Evolutionary conservation across 192 early-diverging fungal genomes (phyloP).

Genomic region (Diversispora epigaea): DNA sequence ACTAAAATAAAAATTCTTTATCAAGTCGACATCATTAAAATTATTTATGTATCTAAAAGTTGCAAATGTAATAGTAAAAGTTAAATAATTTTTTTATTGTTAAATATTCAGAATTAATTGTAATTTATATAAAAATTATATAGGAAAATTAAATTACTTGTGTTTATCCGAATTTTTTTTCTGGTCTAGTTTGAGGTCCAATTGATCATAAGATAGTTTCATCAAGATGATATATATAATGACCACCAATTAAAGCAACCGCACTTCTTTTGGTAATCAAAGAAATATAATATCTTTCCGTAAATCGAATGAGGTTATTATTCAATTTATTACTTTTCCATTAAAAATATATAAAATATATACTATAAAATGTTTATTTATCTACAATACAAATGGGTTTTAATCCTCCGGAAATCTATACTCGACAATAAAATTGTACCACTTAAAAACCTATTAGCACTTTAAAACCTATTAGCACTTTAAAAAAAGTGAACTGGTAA

Average conservation of each 20-base stretch:
- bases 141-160: constrained; percentile 41
- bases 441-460: too few relatives aligned
- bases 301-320: constrained; percentile 62
- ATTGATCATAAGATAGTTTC: constrained; percentile 79
- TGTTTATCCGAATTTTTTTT: constrained; percentile 75
- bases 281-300: constrained; percentile 90
- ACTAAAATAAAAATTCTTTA: constrained; percentile 96
- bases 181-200: constrained; percentile 58
- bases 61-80: neutral
- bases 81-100: neutral
- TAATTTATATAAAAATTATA: too few relatives aligned
- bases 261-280: constrained; percentile 78
- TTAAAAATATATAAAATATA: neutral
- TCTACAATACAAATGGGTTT: constrained; percentile 76
- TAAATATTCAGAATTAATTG: neutral
- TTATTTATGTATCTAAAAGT: constrained; percentile 64
- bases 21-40: constrained; percentile 90
- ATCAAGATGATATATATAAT: constrained; percentile 95
- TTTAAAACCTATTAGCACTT: too few relatives aligned
- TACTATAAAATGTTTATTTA: constrained; percentile 11
- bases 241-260: constrained; percentile 91
- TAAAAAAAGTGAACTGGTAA: too few relatives aligned
- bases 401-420: constrained; percentile 78
- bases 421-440: too few relatives aligned
- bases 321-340: neutral